Evolutionary conservation across 2,329 filamentous ascomycete species (phyloP), one percentile per base, ranked within the genome.

Genomic region (Fusarium pilosicola): DNA sequence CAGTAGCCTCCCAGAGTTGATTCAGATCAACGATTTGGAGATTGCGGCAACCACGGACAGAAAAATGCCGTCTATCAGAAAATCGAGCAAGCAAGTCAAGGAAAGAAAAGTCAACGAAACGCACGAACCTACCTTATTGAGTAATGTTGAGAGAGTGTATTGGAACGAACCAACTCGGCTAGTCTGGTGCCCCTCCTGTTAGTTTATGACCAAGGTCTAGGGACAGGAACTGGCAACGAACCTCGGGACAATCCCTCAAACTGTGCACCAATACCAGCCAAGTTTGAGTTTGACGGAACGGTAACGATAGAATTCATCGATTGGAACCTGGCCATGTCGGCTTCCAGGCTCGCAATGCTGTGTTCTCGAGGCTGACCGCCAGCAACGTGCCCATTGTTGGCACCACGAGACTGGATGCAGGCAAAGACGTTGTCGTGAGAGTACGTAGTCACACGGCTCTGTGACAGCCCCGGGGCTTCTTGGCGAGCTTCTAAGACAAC

Each of bases 381-480:
- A n/a, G 36, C 17, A 24, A 22, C 18, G 26, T 32, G 20, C 17
- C 28, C 15, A 22, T 34, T 13, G 51, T 24, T 20, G 51, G 18
- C 44, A 44, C n/a, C 44, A 34, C 41, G 34, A 41, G 48, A n/a
- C 6, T 56, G 46, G 8, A 74, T 61, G 14, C 59, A 13, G 48
- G 41, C 67, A 48, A 18, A 17, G 42, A 74, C 44, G 39, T 51
- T 74, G 17, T 71, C 30, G 32, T 48, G 32, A 34, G 17, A 28
- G 39, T 62, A 58, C 17, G 18, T 28, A 8, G 26, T 28, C n/a
- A 30, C 58, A 17, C 55, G 62, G 34, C 26, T 26, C 17, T 24
- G 14, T 15, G 67, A 63, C 20, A 52, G 26, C n/a, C 8, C 58
- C 6, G 71, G 45, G 39, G 58, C 71, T 38, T 68, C 45, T n/a